phyloP scores from a whole-genome alignment of 495 filamentous ascomycete genomes.

The Aspergillus cristatus region DNA sequence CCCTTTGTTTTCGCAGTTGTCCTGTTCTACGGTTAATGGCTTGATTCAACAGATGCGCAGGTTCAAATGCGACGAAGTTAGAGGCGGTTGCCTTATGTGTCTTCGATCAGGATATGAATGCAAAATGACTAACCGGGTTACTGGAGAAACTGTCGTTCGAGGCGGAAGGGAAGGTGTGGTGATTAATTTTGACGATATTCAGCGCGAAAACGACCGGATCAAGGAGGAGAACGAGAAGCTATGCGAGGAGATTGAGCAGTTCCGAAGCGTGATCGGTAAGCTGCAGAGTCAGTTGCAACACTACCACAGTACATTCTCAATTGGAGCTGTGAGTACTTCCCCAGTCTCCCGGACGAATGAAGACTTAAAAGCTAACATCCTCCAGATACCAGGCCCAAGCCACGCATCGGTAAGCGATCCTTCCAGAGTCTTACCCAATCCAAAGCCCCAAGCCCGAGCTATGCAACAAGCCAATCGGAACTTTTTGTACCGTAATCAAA shows the following conservation, averaged over 20 bases:
- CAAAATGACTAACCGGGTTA: constrained; percentile 77
- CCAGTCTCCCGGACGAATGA: no score
- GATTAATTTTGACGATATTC: no score
- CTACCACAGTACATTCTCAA: no score
- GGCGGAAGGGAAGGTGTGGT: constrained; percentile 28
- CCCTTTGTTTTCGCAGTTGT: background rate
- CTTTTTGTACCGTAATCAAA: no score
- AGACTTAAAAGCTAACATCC: no score
- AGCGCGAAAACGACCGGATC: background rate
- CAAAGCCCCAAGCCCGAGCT: no score
- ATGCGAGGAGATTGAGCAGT: constrained; percentile 2
- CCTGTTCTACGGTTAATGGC: background rate
- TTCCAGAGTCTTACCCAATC: no score
- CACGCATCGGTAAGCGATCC: no score
- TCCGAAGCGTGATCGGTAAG: background rate
- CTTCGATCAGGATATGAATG: constrained; percentile 61
- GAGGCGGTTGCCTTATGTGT: constrained; percentile 68
- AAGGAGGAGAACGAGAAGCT: constrained; percentile 1
- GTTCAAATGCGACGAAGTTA: constrained; percentile 69
- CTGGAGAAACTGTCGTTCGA: constrained; percentile 68
- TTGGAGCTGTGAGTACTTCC: no score
- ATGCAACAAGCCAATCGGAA: no score
- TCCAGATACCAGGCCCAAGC: no score
- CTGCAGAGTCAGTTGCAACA: no score
- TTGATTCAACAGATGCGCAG: constrained; percentile 65